These are phyloP conservation scores for Wallacemonas collosoma DNA, from an alignment of 208 protist species.

Conservation along the genomic window DNA sequence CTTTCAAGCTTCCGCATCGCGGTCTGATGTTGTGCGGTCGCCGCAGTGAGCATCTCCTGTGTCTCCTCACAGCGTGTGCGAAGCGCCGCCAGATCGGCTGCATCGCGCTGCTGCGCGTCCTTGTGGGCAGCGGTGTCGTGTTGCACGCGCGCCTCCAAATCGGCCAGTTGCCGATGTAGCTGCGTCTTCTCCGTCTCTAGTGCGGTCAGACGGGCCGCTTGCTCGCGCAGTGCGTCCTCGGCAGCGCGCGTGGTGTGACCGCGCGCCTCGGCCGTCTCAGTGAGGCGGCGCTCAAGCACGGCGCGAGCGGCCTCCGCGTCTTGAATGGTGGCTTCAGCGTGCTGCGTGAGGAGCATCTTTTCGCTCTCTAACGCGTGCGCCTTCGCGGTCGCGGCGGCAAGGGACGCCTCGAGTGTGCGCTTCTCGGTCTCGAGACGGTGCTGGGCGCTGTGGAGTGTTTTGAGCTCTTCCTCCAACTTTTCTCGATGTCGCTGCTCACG, in stretches of 20 bases:
- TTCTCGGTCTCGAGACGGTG: constrained; percentile 16
- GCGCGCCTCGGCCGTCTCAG: constrained; percentile 36
- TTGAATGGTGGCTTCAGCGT: neutral
- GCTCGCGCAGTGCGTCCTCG: constrained; percentile 59
- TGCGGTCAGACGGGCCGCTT: constrained; percentile 35
- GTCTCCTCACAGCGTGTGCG: constrained; percentile 45
- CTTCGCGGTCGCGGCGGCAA: neutral
- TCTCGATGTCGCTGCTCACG: constrained; percentile 34
- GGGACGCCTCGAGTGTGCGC: constrained; percentile 33
- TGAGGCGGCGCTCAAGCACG: constrained; percentile 22
- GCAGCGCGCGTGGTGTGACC: constrained; percentile 46
- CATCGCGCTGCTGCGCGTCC: constrained; percentile 50
- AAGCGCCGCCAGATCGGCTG: constrained; percentile 41
- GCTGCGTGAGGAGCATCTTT: constrained; percentile 7
- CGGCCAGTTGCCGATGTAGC: constrained; percentile 60
- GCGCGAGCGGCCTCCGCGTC: constrained; percentile 1
- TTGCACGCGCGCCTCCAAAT: constrained; percentile 63
- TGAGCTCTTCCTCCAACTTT: constrained; percentile 29
- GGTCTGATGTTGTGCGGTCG: neutral
- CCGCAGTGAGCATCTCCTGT: neutral
- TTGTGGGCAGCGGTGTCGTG: constrained; percentile 33
- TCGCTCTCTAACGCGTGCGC: constrained; percentile 11
- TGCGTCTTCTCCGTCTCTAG: constrained; percentile 65
- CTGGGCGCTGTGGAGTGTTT: constrained; percentile 11
- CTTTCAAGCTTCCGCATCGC: constrained; percentile 4